phyloP scores from a whole-genome alignment of 768 basidiomycete genomes.

The Hygrophorus russula region DNA sequence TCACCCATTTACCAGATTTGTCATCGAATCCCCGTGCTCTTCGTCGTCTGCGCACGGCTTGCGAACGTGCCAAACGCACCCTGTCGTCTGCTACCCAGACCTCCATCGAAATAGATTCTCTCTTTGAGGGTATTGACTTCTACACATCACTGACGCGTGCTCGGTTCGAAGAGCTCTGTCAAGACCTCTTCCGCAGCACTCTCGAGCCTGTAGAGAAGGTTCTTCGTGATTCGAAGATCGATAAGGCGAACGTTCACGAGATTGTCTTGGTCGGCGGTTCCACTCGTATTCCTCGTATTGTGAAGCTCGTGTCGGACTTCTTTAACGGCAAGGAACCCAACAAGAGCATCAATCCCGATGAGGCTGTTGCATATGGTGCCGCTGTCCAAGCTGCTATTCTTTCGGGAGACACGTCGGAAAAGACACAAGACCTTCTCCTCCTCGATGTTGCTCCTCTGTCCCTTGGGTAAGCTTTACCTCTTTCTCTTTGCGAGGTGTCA shows the following conservation, averaged over 20 bases:
- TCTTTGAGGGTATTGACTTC: constrained; percentile 97
- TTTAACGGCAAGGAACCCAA: constrained; percentile 97
- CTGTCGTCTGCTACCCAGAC: constrained; percentile 95
- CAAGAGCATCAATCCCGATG: constrained; percentile 99
- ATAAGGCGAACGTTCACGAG: constrained; percentile 92
- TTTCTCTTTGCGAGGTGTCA: constrained; percentile 22
- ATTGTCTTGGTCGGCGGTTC: constrained; percentile 98
- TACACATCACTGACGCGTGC: constrained; percentile 98
- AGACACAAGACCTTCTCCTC: constrained; percentile 95
- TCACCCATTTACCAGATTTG: constrained; percentile 40
- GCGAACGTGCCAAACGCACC: constrained; percentile 97
- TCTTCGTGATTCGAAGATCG: constrained; percentile 94
- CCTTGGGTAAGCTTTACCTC: constrained; percentile 37
- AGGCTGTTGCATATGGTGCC: constrained; percentile 99
- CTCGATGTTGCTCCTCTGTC: constrained; percentile 98
- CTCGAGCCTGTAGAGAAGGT: constrained; percentile 97
- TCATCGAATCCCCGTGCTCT: constrained; percentile 90
- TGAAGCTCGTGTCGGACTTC: constrained; percentile 95
- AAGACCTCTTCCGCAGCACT: constrained; percentile 89
- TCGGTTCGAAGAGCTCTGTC: constrained; percentile 93
- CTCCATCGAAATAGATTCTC: constrained; percentile 95
- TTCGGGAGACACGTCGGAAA: constrained; percentile 96
- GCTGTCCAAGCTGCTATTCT: constrained; percentile 99
- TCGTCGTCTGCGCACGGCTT: constrained; percentile 93
- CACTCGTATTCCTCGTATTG: constrained; percentile 99